A percentile compares a stretch with the other conserved stretches of the same genome.
These are phyloP conservation scores for Didymella pinodella DNA, from an alignment of 2,329 filamentous ascomycete species.

Conservation along the genomic window DNA sequence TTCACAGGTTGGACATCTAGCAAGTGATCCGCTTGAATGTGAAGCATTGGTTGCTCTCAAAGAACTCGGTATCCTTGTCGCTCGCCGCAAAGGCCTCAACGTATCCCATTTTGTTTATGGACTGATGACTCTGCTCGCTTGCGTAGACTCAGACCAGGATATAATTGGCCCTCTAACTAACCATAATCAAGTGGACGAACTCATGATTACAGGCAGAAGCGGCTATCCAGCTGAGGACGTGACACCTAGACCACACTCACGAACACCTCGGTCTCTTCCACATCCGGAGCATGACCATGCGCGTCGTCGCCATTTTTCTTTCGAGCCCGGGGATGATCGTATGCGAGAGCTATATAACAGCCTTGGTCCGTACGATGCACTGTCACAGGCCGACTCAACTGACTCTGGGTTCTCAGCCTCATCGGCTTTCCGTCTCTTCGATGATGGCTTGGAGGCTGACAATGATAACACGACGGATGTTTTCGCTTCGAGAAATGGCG, in stretches of 20 bases:
- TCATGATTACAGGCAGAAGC: neutral
- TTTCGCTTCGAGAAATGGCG: slow-evolving; percentile 3
- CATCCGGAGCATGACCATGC: slow-evolving; percentile 28
- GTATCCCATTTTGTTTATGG: slow-evolving; percentile 41
- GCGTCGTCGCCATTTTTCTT: slow-evolving; percentile 53
- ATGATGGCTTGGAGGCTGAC: neutral
- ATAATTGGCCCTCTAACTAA: neutral
- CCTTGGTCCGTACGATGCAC: slow-evolving; percentile 15
- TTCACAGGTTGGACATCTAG: slow-evolving; percentile 23
- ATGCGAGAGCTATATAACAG: slow-evolving; percentile 30
- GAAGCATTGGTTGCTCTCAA: slow-evolving; percentile 47
- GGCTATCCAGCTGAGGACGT: neutral
- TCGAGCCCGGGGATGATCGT: slow-evolving; percentile 54
- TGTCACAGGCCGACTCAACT: slow-evolving; percentile 15
- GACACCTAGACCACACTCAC: slow-evolving; percentile 13
- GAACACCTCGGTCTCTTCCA: slow-evolving; percentile 31
- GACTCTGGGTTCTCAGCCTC: slow-evolving; percentile 12
- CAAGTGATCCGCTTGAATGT: slow-evolving; percentile 29
- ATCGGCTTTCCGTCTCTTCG: neutral
- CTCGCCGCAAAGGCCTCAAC: slow-evolving; percentile 48
- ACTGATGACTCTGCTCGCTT: slow-evolving; percentile 45
- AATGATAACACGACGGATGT: neutral
- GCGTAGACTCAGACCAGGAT: neutral
- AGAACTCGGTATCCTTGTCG: slow-evolving; percentile 46
- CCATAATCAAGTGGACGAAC: neutral